Evolutionary conservation across 768 basidiomycete genomes (phyloP).

Genomic region (Gautieria morchelliformis): DNA sequence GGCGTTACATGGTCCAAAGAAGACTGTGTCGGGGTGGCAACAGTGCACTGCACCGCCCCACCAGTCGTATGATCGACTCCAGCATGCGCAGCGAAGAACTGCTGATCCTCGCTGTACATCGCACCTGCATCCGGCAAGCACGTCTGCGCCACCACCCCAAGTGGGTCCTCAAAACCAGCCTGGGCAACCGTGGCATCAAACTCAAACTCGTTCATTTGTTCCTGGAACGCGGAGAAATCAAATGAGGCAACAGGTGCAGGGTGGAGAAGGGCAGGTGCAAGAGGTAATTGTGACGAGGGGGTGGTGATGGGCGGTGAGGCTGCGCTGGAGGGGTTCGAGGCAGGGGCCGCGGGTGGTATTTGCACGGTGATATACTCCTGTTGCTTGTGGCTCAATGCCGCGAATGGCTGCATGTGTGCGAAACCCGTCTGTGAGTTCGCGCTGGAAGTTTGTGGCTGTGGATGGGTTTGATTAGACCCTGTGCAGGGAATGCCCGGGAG

Average conservation of each 20-base stretch:
- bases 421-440: not conserved
- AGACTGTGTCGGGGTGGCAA: not conserved
- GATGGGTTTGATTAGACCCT: not conserved
- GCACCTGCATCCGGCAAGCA: not conserved
- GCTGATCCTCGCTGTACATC: not conserved
- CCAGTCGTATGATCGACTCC: not conserved
- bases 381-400: not conserved
- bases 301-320: not conserved
- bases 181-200: not conserved
- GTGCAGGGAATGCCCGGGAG: not conserved
- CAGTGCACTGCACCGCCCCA: not conserved
- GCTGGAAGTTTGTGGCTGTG: not conserved
- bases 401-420: not conserved
- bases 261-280: not conserved
- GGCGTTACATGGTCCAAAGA: not conserved
- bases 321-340: not conserved
- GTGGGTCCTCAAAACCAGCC: not conserved
- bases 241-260: conserved; percentile 3
- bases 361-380: not conserved
- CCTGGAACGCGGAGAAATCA: not conserved
- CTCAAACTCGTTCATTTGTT: not conserved
- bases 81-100: not conserved
- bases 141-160: not conserved
- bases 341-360: not conserved
- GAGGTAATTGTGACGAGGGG: not conserved